Percentiles rank a stretch among this genome's conserved stretches.
phyloP scores from a whole-genome alignment of 116 monocot genomes.

The Cymodocea nodosa region DNA sequence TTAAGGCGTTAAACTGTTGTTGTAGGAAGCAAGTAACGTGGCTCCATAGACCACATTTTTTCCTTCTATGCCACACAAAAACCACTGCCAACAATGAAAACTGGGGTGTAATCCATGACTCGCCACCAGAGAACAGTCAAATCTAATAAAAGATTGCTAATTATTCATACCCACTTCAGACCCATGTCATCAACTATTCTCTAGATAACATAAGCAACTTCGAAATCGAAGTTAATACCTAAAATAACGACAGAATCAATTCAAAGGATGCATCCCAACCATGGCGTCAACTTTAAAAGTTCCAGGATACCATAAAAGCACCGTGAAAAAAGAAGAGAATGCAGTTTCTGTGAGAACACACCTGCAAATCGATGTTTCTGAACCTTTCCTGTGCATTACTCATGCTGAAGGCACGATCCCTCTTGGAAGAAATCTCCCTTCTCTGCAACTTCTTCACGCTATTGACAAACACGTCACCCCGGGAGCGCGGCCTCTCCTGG shows the following conservation, averaged over 20 bases:
- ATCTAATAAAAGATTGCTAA: too few species aligned
- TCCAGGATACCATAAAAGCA: not conserved
- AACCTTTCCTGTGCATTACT: slow-evolving; percentile 61
- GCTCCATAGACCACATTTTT: too few species aligned
- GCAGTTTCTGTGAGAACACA: not conserved
- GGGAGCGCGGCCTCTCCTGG: slow-evolving; percentile 30
- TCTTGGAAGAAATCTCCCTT: slow-evolving; percentile 47
- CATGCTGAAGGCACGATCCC: slow-evolving; percentile 41
- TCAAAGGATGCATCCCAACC: not conserved
- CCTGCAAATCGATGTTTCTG: slow-evolving; percentile 60
- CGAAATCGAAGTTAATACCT: not conserved
- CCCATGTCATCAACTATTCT: too few species aligned
- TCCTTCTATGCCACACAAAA: too few species aligned
- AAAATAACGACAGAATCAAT: not conserved
- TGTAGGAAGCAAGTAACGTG: too few species aligned
- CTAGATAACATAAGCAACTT: not conserved
- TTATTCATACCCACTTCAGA: too few species aligned
- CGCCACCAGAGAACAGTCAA: too few species aligned
- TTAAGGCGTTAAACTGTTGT: too few species aligned
- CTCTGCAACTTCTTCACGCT: slow-evolving; percentile 55
- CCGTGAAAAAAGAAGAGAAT: not conserved
- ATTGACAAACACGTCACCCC: slow-evolving; percentile 37
- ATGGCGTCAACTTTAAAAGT: not conserved
- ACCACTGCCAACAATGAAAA: too few species aligned
- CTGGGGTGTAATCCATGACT: too few species aligned